These are phyloP conservation scores for Pseudomonodictys pantanalensis DNA, from an alignment of 495 filamentous ascomycete genomes.

Conservation along the genomic window DNA sequence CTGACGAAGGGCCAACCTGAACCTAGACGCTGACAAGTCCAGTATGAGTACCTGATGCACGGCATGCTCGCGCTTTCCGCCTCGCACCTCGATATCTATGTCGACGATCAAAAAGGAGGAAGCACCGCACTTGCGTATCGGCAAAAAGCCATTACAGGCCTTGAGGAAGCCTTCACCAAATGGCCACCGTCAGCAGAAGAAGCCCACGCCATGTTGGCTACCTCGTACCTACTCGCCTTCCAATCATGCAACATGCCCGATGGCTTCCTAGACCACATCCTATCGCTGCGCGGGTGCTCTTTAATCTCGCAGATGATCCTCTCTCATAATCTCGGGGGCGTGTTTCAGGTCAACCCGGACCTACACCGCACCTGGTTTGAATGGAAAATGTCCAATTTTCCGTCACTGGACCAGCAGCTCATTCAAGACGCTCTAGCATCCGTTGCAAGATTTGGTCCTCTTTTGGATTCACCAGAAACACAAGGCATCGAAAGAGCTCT, in stretches of 20 bases:
- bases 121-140: slow-evolving; percentile 52
- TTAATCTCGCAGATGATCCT: slow-evolving; percentile 11
- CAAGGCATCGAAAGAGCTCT: slow-evolving; percentile 11
- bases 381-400: slow-evolving; percentile 2
- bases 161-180: slow-evolving; percentile 44
- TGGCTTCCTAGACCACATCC: slow-evolving; percentile 17
- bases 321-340: slow-evolving; percentile 1
- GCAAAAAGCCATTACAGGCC: slow-evolving; percentile 54
- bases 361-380: background rate
- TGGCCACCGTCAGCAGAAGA: slow-evolving; percentile 19
- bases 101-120: slow-evolving; percentile 20
- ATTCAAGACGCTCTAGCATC: slow-evolving; percentile 5
- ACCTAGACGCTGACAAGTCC: background rate
- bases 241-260: slow-evolving; percentile 19
- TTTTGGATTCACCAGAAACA: background rate
- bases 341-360: slow-evolving; percentile 6
- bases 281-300: slow-evolving; percentile 12
- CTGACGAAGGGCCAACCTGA: background rate
- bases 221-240: slow-evolving; percentile 20
- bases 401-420: background rate
- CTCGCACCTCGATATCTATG: slow-evolving; percentile 44
- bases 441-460: background rate
- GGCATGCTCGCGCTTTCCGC: slow-evolving; percentile 58
- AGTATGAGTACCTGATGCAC: slow-evolving; percentile 51
- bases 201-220: slow-evolving; percentile 24